Percentiles rank a stretch among this genome's conserved stretches.
phyloP scores from a whole-genome alignment of 768 basidiomycete species.

The Coprinopsis strossmayeri region DNA sequence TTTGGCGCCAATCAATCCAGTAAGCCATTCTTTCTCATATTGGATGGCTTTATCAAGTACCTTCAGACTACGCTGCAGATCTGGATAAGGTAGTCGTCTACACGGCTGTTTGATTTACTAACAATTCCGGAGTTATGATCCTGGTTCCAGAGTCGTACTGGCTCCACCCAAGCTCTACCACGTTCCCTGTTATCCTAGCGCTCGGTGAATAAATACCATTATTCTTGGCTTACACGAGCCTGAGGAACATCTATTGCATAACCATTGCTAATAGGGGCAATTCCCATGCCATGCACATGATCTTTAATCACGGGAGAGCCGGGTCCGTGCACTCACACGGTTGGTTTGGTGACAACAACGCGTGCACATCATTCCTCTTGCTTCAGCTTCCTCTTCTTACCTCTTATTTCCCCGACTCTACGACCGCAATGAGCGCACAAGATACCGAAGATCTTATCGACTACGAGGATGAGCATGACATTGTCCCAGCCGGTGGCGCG shows the following conservation, averaged over 20 bases:
- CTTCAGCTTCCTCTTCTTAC: slow-evolving; percentile 17
- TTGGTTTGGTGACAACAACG: background rate
- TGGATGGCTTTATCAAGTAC: background rate
- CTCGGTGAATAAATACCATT: too few species aligned
- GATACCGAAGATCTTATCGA: slow-evolving; percentile 92
- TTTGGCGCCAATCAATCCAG: slow-evolving; percentile 44
- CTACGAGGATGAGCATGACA: slow-evolving; percentile 89
- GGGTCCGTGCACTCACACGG: background rate
- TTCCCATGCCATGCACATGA: too few species aligned
- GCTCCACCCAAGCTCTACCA: background rate
- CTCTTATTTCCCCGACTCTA: slow-evolving; percentile 20
- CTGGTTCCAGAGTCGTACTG: background rate
- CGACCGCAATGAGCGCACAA: slow-evolving; percentile 69
- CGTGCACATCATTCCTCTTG: slow-evolving; percentile 14
- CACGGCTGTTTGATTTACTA: slow-evolving; percentile 25
- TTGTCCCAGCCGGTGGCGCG: slow-evolving; percentile 53
- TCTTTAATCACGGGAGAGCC: background rate
- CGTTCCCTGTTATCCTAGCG: too few species aligned
- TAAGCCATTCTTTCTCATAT: slow-evolving; percentile 21
- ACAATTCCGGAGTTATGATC: too few species aligned
- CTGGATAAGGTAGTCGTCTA: slow-evolving; percentile 59
- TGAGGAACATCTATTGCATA: too few species aligned
- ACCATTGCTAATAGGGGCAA: too few species aligned
- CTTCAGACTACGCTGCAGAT: slow-evolving; percentile 48
- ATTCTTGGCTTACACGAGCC: too few species aligned